Base-by-base conservation (phyloP, 192 early-diverging fungal genomes). In the Coemansia umbellata region DNA sequence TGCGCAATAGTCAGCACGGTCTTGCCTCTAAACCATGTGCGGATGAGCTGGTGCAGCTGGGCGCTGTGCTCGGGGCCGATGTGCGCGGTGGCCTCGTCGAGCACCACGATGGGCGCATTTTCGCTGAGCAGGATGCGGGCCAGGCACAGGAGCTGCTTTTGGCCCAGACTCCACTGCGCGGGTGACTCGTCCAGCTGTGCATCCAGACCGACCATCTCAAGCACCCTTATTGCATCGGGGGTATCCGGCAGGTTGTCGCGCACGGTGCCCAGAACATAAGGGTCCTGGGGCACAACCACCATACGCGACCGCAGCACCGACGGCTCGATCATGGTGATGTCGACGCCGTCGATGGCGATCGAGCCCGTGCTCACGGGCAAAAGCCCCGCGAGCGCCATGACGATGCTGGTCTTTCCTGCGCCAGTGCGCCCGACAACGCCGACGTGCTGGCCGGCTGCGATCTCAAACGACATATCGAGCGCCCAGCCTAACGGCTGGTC, bases 251-350 rank as follows among this genome's bases (percentile, higher is more conserved):
- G 64, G 71, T 97, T 97, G 35, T 78, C 85, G 22, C 90, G 84
- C 23, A 95, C 81, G 0, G 91, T 87, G 5, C 88, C 80, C 23
- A 92, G 81, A 14, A 90, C 44, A 3, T 81, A 81, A 3, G 92
- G 82, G 13, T 91, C 86, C 58, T 97, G 95, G 8, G 95, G 93
- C 43, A 97, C 96, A 27, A 97, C 87, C 4, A 86, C 80, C 54
- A 97, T 73, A 14, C 82, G 76, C 55, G 71, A 82, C 14, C 90
- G 69, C 14, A 94, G 67, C 3, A 21, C n/a, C 33, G 85, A 80
- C 5, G 77, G 68, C 0, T 82, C 82, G 8, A 93, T 67, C 5
- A 73, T 79, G 26, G 66, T 60, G 15, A 90, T 81, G 50, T 93
- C 89, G 8, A 89, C 36, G 22, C 81, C 80, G 61, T 93, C 92